Evolutionary conservation across 306 rosid genomes (phyloP), one percentile per base, ranked within the genome.

Genomic region (Oxytropis ochrocephala): DNA sequence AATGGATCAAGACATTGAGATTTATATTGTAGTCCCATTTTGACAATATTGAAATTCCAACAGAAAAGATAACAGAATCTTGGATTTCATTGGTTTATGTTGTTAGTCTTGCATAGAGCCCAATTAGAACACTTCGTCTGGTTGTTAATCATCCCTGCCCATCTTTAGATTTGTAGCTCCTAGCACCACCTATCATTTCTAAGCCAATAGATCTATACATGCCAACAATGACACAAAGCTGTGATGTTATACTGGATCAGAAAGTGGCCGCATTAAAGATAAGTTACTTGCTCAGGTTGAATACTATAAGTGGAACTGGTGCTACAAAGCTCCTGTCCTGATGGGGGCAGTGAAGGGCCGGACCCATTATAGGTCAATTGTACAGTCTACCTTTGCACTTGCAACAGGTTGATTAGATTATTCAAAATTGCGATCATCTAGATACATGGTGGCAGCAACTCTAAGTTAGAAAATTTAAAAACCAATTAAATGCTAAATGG

Each of bases 401-500:
- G 19, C 61, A 29, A 52, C 21, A 57, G 44, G 64, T n/a, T 33
- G 27, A 13, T 59, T 14, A 32, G 30, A 36, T 33, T n/a, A 36
- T 13, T 58, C 46, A 1, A 58, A 33, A 44, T 7, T 35, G 13
- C 9, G 13, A 33, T 35, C 3, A 12, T 29, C 44, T 13, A 58
- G 46, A 27, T n/a, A 58, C 11, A 32, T 32, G 30, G 58, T 33
- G 17, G 44, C 64, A 43, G 16, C 49, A 8, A 38, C 43, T 38
- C 43, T 11, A 56, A 27, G 1, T 67, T 57, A 54, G 27, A 65
- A 75, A 67, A 44, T 19, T 18, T 19, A 24, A 44, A 67, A 59
- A 27, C 56, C 18, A 24, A 56, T 49, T 50, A 64, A 73, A 70
- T 49, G 36, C 41, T 18, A 72, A 33, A 75, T 17, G 69, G 78